Evolutionary conservation across 768 basidiomycete species (phyloP), one percentile per base, ranked within the genome.

Genomic region (Hypsizygus marmoreus): DNA sequence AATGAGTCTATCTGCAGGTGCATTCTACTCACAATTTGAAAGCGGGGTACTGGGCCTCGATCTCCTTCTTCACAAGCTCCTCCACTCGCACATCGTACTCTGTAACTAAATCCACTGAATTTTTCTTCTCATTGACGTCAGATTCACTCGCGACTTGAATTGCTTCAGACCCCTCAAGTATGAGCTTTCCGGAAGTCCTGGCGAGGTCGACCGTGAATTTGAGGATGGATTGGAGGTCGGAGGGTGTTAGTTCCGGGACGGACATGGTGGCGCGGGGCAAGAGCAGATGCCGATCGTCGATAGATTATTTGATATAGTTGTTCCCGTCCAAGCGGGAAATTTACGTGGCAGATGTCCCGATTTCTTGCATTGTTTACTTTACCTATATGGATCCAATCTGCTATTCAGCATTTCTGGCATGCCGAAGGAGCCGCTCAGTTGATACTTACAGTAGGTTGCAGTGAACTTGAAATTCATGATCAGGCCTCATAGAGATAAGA

Each of bases 61-160:
- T 79, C 60, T 84, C 79, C 22, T 72, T 60, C 67, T 82, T 84
- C 40, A 97, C 90, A 35, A 93, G 71, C 49, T 89, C 84, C 66
- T 97, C 95, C 9, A 97, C 95, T 34, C 77, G 81, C 28, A 94
- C 86, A 65, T 98, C 95, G 58, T 91, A 97, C 68, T 95, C 88
- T 0, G 95, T 98, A 19, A 98, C 95, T 24, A 97, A 73, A 68
- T 97, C 95, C 16, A 94, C 92, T 2, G 92, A 81, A 61, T 95
- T 97, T 69, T 91, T 91, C 79, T 97, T 98, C 72, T 89, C 86
- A 51, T 78, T 79, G 26, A 88, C 72, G 56, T 76, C 72, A 0
- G 77, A 71, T 13, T 78, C 71, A 1, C 72, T 61, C 2, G 64
- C 72, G 10, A 67, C 71, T 59, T 77, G 82, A 60, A 91, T 93